phyloP scores from a whole-genome alignment of 1,284 basidiomycete species.

The Moesziomyces aphidis region DNA sequence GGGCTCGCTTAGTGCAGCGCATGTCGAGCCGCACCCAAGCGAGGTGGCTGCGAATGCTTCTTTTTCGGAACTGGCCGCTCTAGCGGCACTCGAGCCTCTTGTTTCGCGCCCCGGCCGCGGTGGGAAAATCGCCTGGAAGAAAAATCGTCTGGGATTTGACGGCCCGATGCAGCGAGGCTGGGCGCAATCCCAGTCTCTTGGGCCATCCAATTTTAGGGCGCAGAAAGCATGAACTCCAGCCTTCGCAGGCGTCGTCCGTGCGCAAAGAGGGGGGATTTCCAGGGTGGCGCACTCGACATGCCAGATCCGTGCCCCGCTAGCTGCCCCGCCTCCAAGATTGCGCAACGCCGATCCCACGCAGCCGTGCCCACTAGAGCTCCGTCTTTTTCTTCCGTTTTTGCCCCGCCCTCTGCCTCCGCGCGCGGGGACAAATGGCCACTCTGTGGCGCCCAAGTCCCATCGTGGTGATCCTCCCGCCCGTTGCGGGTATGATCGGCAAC shows the following conservation, averaged over 20 bases:
- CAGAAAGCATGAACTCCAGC: neutral
- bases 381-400: too few species aligned
- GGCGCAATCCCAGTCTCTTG: too few species aligned
- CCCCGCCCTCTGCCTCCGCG: too few species aligned
- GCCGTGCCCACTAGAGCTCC: too few species aligned
- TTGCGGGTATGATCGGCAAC: too few species aligned
- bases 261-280: neutral
- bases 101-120: neutral
- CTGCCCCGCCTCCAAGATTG: neutral
- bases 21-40: neutral
- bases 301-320: neutral
- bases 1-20: slow-evolving; percentile 7
- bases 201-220: neutral
- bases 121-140: slow-evolving; percentile 13
- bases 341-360: neutral
- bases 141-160: neutral
- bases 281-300: neutral
- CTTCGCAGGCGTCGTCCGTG: too few species aligned
- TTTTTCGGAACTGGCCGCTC: neutral
- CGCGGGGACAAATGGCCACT: neutral
- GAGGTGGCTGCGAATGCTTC: neutral
- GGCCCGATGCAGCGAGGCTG: too few species aligned
- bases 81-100: neutral
- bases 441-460: too few species aligned
- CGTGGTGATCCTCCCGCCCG: too few species aligned